phyloP scores from a whole-genome alignment of 306 rosid genomes.

The Cajanus cajan region DNA sequence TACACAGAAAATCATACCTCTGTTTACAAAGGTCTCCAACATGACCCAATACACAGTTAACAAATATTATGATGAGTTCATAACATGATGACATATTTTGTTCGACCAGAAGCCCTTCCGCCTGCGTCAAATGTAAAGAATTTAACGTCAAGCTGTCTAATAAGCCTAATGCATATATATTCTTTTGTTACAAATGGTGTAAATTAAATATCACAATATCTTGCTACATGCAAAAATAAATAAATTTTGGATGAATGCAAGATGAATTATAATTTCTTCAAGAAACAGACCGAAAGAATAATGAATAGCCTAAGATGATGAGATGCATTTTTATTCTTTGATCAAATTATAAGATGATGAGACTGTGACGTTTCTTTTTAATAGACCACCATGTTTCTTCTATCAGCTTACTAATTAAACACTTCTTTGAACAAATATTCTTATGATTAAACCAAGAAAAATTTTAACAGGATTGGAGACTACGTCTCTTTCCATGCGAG shows the following conservation, averaged over 20 bases:
- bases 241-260: too few species aligned
- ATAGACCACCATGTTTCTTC: too few species aligned
- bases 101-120: slow-evolving; percentile 70
- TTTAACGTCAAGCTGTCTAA: background rate
- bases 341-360: too few species aligned
- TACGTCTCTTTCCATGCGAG: too few species aligned
- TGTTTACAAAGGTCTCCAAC: slow-evolving; percentile 51
- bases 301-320: background rate
- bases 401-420: too few species aligned
- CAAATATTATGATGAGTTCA: slow-evolving; percentile 44
- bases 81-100: slow-evolving; percentile 63
- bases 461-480: too few species aligned
- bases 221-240: background rate
- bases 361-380: too few species aligned
- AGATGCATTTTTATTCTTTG: too few species aligned
- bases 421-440: too few species aligned
- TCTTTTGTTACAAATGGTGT: background rate
- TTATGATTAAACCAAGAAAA: too few species aligned
- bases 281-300: background rate
- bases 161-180: background rate
- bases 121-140: slow-evolving; percentile 47
- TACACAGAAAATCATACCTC: slow-evolving; percentile 40
- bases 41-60: slow-evolving; percentile 42
- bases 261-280: background rate
- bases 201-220: background rate